Conservation (phyloP, 2,329 filamentous ascomycete species). For the Cryphonectria nitschkei region DNA sequence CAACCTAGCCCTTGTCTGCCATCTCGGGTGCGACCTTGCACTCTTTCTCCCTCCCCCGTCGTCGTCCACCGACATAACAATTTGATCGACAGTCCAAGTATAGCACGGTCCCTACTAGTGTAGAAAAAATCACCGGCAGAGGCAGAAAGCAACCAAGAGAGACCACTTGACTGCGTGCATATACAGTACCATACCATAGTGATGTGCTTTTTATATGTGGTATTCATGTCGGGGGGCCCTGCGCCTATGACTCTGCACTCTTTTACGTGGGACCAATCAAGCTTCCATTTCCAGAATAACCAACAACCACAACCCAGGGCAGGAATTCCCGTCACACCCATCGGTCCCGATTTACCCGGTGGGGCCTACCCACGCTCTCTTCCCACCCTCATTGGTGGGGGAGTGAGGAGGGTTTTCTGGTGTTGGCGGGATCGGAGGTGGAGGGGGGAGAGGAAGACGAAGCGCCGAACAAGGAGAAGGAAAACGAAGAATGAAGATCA, state of each 20-base stretch:
- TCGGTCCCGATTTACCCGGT: constrained; percentile 20
- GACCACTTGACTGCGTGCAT: too few species aligned
- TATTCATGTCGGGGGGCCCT: not conserved
- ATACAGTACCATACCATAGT: too few species aligned
- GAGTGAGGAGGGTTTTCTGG: too few species aligned
- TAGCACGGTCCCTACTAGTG: too few species aligned
- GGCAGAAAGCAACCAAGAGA: too few species aligned
- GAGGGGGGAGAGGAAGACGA: not conserved
- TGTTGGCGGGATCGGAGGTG: not conserved
- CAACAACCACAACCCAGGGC: not conserved
- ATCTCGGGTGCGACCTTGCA: not conserved
- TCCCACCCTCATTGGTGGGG: constrained; percentile 13
- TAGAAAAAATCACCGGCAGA: too few species aligned
- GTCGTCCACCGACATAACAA: too few species aligned
- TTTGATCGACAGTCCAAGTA: too few species aligned
- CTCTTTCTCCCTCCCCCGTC: not conserved
- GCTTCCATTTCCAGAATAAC: not conserved
- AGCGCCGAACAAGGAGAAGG: not conserved
- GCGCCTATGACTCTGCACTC: not conserved
- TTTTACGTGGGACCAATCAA: not conserved
- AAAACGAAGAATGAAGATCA: not conserved
- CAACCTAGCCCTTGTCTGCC: not conserved
- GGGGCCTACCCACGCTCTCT: not conserved
- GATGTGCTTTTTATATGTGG: too few species aligned
- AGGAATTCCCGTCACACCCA: not conserved